phyloP scores from a whole-genome alignment of 2,329 filamentous ascomycete species.

The Cercospora brassicicola region DNA sequence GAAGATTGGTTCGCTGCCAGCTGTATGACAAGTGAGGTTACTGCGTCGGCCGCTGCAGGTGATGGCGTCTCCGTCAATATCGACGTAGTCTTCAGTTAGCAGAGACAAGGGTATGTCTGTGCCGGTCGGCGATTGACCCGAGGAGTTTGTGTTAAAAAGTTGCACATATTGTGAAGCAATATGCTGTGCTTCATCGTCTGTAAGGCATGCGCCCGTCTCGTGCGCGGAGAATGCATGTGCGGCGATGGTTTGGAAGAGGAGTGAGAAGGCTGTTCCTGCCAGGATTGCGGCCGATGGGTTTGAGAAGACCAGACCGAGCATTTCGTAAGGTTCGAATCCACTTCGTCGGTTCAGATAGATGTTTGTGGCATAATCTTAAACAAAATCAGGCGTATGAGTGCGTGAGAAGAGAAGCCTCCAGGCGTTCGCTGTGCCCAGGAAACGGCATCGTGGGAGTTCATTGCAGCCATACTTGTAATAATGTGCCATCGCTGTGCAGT shows the following conservation, averaged over 20 bases:
- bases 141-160: neutral
- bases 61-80: neutral
- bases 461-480: neutral
- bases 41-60: neutral
- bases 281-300: too few relatives aligned
- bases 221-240: neutral
- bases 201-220: neutral
- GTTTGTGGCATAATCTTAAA: too few relatives aligned
- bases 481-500: neutral
- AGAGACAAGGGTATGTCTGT: neutral
- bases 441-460: too few relatives aligned
- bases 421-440: too few relatives aligned
- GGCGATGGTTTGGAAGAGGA: neutral
- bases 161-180: neutral
- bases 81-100: neutral
- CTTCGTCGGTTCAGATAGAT: too few relatives aligned
- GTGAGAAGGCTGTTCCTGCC: neutral
- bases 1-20: neutral
- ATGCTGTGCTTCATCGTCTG: neutral
- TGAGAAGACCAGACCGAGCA: too few relatives aligned
- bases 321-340: too few relatives aligned
- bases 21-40: neutral
- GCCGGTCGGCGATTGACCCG: neutral
- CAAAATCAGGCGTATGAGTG: too few relatives aligned
- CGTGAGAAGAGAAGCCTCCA: too few relatives aligned